A percentile compares a stretch with the other conserved stretches of the same genome.
These are phyloP conservation scores for Cinnamomum micranthum DNA, from an alignment of 164 flowering plant species.

Conservation along the genomic window DNA sequence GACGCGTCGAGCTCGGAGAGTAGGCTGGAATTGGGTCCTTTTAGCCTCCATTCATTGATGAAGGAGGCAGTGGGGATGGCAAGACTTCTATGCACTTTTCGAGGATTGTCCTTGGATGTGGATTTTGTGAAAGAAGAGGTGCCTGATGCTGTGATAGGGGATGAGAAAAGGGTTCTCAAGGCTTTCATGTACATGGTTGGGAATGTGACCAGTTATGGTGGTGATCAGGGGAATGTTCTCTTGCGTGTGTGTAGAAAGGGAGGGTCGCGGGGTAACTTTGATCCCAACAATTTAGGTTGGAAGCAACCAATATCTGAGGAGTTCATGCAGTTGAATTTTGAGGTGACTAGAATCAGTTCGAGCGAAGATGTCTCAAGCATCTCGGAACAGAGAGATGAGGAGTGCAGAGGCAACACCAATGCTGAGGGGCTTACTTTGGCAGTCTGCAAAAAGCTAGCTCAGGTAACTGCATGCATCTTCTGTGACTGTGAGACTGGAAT, in stretches of 20 bases:
- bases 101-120: slow-evolving; percentile 33
- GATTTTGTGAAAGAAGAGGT: slow-evolving; percentile 29
- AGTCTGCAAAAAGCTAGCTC: slow-evolving; percentile 48
- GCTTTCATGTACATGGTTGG: slow-evolving; percentile 63
- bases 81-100: slow-evolving; percentile 42
- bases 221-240: slow-evolving; percentile 19
- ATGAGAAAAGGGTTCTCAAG: slow-evolving; percentile 54
- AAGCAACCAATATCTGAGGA: slow-evolving; percentile 12
- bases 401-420: slow-evolving; percentile 12
- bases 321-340: slow-evolving; percentile 25
- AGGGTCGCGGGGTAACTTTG: slow-evolving; percentile 7
- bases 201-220: slow-evolving; percentile 25
- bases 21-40: slow-evolving; percentile 15
- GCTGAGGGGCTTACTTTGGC: slow-evolving; percentile 32
- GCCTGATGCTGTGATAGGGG: slow-evolving; percentile 58
- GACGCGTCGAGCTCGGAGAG: slow-evolving; percentile 28
- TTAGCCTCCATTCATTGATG: slow-evolving; percentile 47
- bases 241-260: slow-evolving; percentile 31
- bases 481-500: too few species aligned
- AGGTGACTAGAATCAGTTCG: slow-evolving; percentile 13
- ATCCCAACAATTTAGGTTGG: slow-evolving; percentile 13
- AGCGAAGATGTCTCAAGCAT: slow-evolving; percentile 11
- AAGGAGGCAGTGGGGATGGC: slow-evolving; percentile 39
- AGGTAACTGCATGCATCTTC: slow-evolving; percentile 24
- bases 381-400: slow-evolving; percentile 2